phyloP scores from a whole-genome alignment of 2,329 filamentous ascomycete species.

The Periconia sp. region DNA sequence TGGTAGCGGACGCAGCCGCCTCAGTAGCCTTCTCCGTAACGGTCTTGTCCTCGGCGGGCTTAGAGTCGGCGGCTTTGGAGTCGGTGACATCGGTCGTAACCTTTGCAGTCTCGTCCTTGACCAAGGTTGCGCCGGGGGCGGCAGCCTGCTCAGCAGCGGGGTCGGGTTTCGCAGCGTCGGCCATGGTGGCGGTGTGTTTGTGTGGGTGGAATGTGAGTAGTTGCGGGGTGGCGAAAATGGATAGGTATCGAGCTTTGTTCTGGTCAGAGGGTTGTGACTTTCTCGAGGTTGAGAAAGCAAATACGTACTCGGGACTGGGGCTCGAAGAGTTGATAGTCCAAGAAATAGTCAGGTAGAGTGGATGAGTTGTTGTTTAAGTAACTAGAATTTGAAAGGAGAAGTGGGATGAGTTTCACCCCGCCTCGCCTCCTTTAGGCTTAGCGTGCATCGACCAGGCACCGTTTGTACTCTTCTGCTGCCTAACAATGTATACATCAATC shows the following conservation, averaged over 20 bases:
- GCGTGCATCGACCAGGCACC: no score
- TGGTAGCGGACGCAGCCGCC: constrained; percentile 36
- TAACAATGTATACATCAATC: no score
- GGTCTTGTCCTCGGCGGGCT: constrained; percentile 40
- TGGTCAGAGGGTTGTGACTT: neutral
- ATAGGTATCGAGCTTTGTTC: neutral
- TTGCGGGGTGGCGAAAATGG: neutral
- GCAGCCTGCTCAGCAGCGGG: constrained; percentile 43
- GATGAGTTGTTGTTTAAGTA: constrained; percentile 17
- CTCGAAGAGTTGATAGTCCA: neutral
- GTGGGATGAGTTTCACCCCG: constrained; percentile 9
- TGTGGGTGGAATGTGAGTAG: neutral
- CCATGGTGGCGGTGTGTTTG: constrained; percentile 24
- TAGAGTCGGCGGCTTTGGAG: constrained; percentile 53
- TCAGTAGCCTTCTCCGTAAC: constrained; percentile 42
- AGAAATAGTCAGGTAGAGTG: constrained; percentile 7
- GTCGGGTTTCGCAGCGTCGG: constrained; percentile 45
- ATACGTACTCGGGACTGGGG: neutral
- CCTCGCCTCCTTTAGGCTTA: no score
- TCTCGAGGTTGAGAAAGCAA: neutral
- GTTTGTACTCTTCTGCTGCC: no score
- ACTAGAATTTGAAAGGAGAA: constrained; percentile 24
- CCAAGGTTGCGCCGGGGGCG: constrained; percentile 44
- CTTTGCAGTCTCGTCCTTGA: constrained; percentile 48
- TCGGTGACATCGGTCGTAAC: constrained; percentile 45